phyloP scores from a whole-genome alignment of 176 grass and related monocot species.

The Aegilops speltoides region DNA sequence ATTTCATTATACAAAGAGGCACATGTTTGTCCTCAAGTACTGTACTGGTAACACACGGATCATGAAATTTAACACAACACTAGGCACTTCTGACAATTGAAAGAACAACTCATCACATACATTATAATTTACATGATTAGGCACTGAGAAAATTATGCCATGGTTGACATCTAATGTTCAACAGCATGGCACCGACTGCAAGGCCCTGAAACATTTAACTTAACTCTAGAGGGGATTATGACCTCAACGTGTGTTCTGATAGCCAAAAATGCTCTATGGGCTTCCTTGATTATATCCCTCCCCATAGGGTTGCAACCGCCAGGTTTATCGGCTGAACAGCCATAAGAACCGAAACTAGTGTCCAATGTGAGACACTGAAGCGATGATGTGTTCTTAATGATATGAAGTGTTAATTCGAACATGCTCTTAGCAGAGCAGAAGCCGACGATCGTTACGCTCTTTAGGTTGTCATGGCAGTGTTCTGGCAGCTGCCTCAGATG shows the following conservation, averaged over 20 bases:
- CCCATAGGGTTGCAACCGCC: neutral
- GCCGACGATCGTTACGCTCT: neutral
- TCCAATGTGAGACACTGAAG: neutral
- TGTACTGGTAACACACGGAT: too few relatives aligned
- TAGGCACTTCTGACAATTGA: too few relatives aligned
- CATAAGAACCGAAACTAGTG: neutral
- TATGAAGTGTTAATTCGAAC: neutral
- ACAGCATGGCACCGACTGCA: neutral
- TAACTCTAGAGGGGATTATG: neutral
- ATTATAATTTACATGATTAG: neutral
- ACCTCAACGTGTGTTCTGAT: neutral
- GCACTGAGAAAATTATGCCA: neutral
- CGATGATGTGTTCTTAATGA: neutral
- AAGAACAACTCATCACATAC: too few relatives aligned
- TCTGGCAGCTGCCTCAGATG: neutral
- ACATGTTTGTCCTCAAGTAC: too few relatives aligned
- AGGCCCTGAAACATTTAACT: neutral
- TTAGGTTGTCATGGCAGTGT: neutral
- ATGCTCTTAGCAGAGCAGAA: neutral
- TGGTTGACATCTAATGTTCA: neutral
- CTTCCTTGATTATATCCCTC: neutral
- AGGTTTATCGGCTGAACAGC: neutral
- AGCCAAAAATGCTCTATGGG: neutral
- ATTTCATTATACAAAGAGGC: too few relatives aligned
- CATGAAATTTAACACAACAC: too few relatives aligned